These are phyloP conservation scores for Aspergillus pseudoviridinutans DNA, from an alignment of 2,329 filamentous ascomycete genomes.

Conservation along the genomic window DNA sequence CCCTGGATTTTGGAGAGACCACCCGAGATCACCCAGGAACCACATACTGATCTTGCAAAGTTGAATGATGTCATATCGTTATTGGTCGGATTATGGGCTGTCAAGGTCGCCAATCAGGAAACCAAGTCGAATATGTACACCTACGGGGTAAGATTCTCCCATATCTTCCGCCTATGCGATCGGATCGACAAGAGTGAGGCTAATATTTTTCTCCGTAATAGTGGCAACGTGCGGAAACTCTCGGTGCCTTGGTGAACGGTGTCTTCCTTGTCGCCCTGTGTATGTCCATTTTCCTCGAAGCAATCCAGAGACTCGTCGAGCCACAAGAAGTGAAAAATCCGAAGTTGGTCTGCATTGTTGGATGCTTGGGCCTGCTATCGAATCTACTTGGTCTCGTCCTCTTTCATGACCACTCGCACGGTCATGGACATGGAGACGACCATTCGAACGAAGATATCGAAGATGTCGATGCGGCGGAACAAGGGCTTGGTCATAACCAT, in stretches of 20 bases:
- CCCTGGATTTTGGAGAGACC: constrained; percentile 3
- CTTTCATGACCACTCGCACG: constrained; percentile 89
- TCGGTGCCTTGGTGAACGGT: constrained; percentile 94
- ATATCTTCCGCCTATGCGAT: neutral
- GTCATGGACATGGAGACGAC: constrained; percentile 60
- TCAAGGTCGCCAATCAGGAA: constrained; percentile 78
- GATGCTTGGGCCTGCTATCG: constrained; percentile 76
- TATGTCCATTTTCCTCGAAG: constrained; percentile 93
- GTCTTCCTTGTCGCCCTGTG: constrained; percentile 96
- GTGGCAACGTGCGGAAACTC: constrained; percentile 96
- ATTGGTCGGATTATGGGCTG: constrained; percentile 89
- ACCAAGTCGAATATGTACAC: constrained; percentile 84
- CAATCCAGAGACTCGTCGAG: constrained; percentile 85
- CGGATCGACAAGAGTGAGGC: neutral
- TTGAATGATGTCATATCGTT: constrained; percentile 97
- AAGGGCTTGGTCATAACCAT: constrained; percentile 39
- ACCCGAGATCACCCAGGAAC: neutral
- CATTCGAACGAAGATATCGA: constrained; percentile 52
- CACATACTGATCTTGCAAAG: constrained; percentile 40
- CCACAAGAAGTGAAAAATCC: constrained; percentile 84
- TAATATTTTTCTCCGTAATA: constrained; percentile 30
- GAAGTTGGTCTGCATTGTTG: constrained; percentile 82
- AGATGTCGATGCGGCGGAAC: constrained; percentile 32
- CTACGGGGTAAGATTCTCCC: constrained; percentile 67
- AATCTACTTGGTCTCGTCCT: constrained; percentile 87